A percentile compares a stretch with the other conserved stretches of the same genome.
These are phyloP conservation scores for Metroxylon sagu DNA, from an alignment of 176 grass and related monocot genomes.

Conservation along the genomic window DNA sequence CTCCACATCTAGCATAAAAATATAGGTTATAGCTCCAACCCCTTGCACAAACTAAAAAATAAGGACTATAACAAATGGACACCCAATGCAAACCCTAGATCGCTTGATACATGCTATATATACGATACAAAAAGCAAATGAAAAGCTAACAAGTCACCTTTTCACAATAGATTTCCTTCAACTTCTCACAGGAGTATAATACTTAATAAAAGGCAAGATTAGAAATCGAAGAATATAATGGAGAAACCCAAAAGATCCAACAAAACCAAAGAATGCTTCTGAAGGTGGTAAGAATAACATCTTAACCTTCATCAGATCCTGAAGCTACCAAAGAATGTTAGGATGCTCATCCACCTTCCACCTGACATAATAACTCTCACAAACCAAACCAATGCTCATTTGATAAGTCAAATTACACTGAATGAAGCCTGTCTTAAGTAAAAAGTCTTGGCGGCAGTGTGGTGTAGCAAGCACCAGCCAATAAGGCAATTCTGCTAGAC, in stretches of 20 bases:
- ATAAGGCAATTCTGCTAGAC: too few relatives aligned
- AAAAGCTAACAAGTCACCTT: not conserved
- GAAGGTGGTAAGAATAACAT: not conserved
- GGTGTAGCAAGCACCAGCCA: too few relatives aligned
- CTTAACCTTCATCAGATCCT: not conserved
- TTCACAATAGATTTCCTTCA: slow-evolving; percentile 4
- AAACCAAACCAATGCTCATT: too few relatives aligned
- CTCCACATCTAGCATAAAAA: too few relatives aligned
- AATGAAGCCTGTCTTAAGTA: too few relatives aligned
- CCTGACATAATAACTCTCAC: too few relatives aligned
- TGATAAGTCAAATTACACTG: too few relatives aligned
- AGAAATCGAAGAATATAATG: not conserved
- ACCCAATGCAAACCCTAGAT: not conserved
- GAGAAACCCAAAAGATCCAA: slow-evolving; percentile 1
- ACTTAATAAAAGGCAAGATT: not conserved
- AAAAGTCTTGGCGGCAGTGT: too few relatives aligned
- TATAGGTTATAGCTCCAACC: too few relatives aligned
- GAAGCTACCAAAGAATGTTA: too few relatives aligned
- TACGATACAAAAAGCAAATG: not conserved
- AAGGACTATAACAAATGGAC: not conserved
- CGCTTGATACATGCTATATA: not conserved
- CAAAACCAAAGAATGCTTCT: slow-evolving; percentile 3
- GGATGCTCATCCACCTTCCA: too few relatives aligned
- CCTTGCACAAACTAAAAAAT: too few relatives aligned
- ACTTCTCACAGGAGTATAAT: not conserved